A percentile compares a stretch with the other conserved stretches of the same genome.
These are phyloP conservation scores for Leishmania amazonensis DNA, from an alignment of 208 protist species.

Conservation along the genomic window DNA sequence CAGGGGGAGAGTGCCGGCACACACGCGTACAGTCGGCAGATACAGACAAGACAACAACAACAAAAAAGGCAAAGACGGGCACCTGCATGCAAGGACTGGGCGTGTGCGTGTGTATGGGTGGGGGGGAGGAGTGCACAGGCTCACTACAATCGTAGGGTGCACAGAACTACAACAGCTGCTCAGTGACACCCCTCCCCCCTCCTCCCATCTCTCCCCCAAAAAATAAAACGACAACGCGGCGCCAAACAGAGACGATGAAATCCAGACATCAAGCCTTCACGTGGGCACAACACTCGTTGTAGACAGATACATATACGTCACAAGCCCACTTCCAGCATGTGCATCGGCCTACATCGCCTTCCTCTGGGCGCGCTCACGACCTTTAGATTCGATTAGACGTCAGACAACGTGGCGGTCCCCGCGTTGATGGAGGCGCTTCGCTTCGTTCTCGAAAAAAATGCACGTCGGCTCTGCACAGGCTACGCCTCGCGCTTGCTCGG, in stretches of 20 bases:
- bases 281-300: not conserved
- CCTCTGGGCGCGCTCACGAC: not conserved
- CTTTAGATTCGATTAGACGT: not conserved
- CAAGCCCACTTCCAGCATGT: not conserved
- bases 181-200: not conserved
- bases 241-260: not conserved
- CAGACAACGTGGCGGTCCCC: not conserved
- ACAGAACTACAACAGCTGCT: not conserved
- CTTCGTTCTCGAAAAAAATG: too few relatives aligned
- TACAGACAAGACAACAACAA: not conserved
- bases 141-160: not conserved
- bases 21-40: not conserved
- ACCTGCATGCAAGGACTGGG: not conserved
- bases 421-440: not conserved
- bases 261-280: not conserved
- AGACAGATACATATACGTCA: not conserved
- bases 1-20: not conserved
- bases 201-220: too few relatives aligned
- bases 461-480: not conserved
- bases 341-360: not conserved
- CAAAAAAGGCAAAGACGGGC: not conserved
- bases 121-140: not conserved
- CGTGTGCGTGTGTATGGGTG: not conserved
- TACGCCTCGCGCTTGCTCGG: constrained; percentile 36
- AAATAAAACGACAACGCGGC: not conserved